Conservation (phyloP, 2,329 filamentous ascomycete species). For the Ophiostoma sp. region DNA sequence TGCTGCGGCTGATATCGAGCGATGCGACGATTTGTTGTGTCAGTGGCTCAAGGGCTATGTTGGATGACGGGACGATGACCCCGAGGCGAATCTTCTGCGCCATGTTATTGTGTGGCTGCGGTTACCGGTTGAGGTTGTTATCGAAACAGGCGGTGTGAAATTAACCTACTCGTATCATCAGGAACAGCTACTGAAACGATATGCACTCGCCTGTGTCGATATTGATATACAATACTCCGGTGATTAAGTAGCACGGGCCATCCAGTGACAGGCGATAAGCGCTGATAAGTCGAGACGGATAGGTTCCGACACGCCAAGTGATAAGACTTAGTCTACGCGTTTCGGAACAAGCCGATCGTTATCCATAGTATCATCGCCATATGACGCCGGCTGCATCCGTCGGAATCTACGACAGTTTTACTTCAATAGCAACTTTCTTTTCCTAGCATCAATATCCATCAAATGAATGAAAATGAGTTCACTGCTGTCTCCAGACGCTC, state of each 20-base stretch:
- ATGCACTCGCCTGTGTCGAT: too few species aligned
- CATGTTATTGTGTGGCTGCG: not conserved
- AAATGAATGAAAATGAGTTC: not conserved
- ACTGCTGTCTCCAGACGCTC: not conserved
- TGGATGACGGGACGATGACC: constrained; percentile 42
- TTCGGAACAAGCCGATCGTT: too few species aligned
- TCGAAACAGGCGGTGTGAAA: too few species aligned
- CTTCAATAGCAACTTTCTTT: not conserved
- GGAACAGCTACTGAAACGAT: too few species aligned
- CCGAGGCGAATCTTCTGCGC: constrained; percentile 31
- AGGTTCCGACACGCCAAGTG: not conserved
- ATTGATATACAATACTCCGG: too few species aligned
- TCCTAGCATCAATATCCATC: too few species aligned
- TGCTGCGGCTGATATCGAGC: constrained; percentile 23
- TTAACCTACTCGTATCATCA: too few species aligned
- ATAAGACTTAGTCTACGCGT: too few species aligned
- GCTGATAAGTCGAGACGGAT: too few species aligned
- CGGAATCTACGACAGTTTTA: not conserved
- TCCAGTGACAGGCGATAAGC: too few species aligned
- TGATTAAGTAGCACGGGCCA: too few species aligned
- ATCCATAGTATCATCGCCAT: not conserved
- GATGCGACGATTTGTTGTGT: constrained; percentile 36
- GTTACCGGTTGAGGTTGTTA: too few species aligned
- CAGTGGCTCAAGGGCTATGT: constrained; percentile 42
- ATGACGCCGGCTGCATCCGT: not conserved